Conservation (phyloP, 306 rosid species). For the Parietaria judaica region DNA sequence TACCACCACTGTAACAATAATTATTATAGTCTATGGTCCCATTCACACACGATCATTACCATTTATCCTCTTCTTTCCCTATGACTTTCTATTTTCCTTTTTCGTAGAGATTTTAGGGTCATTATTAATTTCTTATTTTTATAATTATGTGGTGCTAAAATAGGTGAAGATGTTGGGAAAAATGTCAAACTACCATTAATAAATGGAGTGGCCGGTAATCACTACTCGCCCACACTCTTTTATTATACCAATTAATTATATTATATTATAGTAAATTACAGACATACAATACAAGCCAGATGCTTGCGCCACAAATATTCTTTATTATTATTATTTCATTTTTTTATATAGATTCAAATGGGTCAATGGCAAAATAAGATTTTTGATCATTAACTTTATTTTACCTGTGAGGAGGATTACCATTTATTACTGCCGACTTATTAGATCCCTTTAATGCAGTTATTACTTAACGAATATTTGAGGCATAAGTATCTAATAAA, state of each 20-base stretch:
- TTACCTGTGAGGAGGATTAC: background rate
- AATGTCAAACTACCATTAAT: slow-evolving; percentile 2
- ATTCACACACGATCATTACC: slow-evolving; percentile 9
- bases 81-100: background rate
- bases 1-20: slow-evolving; percentile 12
- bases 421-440: background rate
- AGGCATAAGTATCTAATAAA: background rate
- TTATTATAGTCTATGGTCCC: slow-evolving; percentile 19
- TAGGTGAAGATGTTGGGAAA: slow-evolving; percentile 6
- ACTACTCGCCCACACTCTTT: slow-evolving; percentile 4
- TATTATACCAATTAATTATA: background rate
- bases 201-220: background rate
- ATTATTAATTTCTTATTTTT: background rate
- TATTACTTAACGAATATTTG: background rate
- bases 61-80: background rate
- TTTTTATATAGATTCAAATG: background rate
- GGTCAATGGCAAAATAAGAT: background rate
- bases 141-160: background rate
- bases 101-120: background rate
- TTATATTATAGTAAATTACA: background rate
- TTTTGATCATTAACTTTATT: background rate
- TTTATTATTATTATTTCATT: background rate
- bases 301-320: background rate
- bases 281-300: background rate
- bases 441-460: background rate